Conservation (phyloP, 371 early-diverging fungal genomes). For the Mucor piriformis region DNA sequence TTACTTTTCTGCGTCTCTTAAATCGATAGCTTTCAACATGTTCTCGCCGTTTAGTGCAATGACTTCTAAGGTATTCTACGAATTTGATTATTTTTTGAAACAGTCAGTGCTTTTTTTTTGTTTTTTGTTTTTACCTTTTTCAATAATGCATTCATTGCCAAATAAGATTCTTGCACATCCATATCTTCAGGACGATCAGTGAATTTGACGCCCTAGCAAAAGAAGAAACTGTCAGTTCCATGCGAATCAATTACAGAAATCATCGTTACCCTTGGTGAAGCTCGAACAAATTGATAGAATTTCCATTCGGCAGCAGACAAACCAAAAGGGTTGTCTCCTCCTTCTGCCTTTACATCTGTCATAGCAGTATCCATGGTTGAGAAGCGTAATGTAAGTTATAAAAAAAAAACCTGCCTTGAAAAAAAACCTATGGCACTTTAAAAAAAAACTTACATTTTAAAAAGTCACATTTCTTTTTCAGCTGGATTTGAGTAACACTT, state of each 20-base stretch:
- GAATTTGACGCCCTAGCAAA: slow-evolving; percentile 40
- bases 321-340: slow-evolving; percentile 29
- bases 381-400: background rate
- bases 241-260: too few species aligned
- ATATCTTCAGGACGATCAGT: slow-evolving; percentile 50
- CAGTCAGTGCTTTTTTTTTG: background rate
- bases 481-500: too few species aligned
- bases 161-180: slow-evolving; percentile 43
- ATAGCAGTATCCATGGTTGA: background rate
- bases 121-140: slow-evolving; percentile 44
- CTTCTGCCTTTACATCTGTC: slow-evolving; percentile 10
- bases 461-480: too few species aligned
- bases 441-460: too few species aligned
- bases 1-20: slow-evolving; percentile 50
- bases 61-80: slow-evolving; percentile 37
- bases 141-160: slow-evolving; percentile 53
- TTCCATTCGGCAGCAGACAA: slow-evolving; percentile 29
- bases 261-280: slow-evolving; percentile 23
- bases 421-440: too few species aligned
- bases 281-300: slow-evolving; percentile 30
- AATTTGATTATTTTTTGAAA: background rate
- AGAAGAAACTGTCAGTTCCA: background rate
- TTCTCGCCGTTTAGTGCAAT: slow-evolving; percentile 43
- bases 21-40: slow-evolving; percentile 41
- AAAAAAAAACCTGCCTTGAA: background rate